Evolutionary conservation across 371 early-diverging fungal species (phyloP).

Genomic region (Mucor lusitanicus): DNA sequence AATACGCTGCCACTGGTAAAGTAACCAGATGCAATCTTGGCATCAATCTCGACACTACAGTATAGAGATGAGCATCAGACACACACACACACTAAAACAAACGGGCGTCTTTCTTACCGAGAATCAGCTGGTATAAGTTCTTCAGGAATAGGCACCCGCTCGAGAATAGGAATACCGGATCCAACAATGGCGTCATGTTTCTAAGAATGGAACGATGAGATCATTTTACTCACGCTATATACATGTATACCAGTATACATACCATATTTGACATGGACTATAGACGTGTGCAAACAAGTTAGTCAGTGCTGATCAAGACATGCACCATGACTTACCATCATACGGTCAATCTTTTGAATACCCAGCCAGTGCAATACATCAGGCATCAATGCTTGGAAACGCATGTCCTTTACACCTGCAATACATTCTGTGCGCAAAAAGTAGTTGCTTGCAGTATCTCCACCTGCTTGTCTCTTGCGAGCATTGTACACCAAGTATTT

Average conservation of each 20-base stretch:
- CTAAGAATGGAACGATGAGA: slow-evolving; percentile 29
- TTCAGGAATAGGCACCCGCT: slow-evolving; percentile 90
- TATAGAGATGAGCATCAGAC: no score
- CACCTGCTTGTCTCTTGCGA: slow-evolving; percentile 85
- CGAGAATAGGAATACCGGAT: slow-evolving; percentile 89
- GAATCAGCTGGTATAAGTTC: slow-evolving; percentile 91
- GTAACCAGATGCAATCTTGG: slow-evolving; percentile 95
- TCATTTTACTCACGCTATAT: background rate
- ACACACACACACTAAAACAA: no score
- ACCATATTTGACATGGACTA: slow-evolving; percentile 86
- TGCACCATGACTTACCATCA: slow-evolving; percentile 64
- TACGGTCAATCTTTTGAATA: slow-evolving; percentile 91
- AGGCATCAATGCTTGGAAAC: slow-evolving; percentile 98
- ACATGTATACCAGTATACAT: no score
- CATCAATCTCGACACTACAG: slow-evolving; percentile 90
- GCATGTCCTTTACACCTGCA: slow-evolving; percentile 97
- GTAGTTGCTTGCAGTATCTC: slow-evolving; percentile 91
- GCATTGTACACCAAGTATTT: slow-evolving; percentile 97
- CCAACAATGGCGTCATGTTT: slow-evolving; percentile 94
- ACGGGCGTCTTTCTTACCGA: slow-evolving; percentile 47
- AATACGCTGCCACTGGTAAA: slow-evolving; percentile 75
- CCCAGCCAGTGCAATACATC: slow-evolving; percentile 97
- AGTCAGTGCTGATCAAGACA: background rate
- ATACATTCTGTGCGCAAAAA: slow-evolving; percentile 92
- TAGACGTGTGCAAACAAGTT: slow-evolving; percentile 9